Percentiles rank a stretch among this genome's conserved stretches.
phyloP scores from a whole-genome alignment of 2,329 filamentous ascomycete species.

The Elsinoe arachidis region DNA sequence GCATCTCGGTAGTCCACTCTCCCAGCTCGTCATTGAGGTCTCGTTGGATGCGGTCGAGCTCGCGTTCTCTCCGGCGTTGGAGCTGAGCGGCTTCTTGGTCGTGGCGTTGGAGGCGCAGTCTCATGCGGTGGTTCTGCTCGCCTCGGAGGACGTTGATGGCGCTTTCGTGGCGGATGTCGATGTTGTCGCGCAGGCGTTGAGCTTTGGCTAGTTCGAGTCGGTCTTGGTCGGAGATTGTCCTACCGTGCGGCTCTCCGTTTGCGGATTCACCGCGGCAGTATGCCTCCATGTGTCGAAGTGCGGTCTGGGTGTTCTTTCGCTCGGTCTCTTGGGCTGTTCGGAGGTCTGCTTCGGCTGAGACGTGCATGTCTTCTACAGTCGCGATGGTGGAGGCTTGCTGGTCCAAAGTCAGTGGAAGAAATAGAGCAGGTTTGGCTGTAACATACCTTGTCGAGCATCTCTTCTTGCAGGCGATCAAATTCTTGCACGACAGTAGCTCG shows the following conservation, averaged over 20 bases:
- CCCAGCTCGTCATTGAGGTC: conserved; percentile 8
- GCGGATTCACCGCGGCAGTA: conserved; percentile 35
- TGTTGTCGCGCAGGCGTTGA: conserved; percentile 29
- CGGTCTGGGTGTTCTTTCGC: conserved; percentile 35
- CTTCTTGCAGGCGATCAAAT: conserved; percentile 15
- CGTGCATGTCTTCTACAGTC: conserved; percentile 37
- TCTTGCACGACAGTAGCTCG: conserved; percentile 4
- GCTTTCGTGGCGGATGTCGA: conserved; percentile 35
- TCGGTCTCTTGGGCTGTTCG: conserved; percentile 34
- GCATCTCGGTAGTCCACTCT: conserved; percentile 9
- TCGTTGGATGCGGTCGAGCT: conserved; percentile 17
- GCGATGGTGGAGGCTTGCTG: conserved; percentile 33
- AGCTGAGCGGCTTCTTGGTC: conserved; percentile 32
- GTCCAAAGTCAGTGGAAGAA: conserved; percentile 14
- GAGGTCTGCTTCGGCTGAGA: conserved; percentile 35
- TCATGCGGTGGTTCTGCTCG: conserved; percentile 34
- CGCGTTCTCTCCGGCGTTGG: conserved; percentile 26
- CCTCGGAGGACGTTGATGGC: conserved; percentile 41
- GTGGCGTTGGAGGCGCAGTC: conserved; percentile 30
- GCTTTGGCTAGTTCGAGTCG: conserved; percentile 36
- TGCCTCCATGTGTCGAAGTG: conserved; percentile 40
- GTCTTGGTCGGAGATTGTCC: conserved; percentile 38
- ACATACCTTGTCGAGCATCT: conserved; percentile 12
- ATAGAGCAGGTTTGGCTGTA: no score
- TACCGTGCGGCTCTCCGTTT: conserved; percentile 24